These are phyloP conservation scores for Arctostaphylos glauca DNA, from an alignment of 148 eudicot genomes.

Conservation along the genomic window DNA sequence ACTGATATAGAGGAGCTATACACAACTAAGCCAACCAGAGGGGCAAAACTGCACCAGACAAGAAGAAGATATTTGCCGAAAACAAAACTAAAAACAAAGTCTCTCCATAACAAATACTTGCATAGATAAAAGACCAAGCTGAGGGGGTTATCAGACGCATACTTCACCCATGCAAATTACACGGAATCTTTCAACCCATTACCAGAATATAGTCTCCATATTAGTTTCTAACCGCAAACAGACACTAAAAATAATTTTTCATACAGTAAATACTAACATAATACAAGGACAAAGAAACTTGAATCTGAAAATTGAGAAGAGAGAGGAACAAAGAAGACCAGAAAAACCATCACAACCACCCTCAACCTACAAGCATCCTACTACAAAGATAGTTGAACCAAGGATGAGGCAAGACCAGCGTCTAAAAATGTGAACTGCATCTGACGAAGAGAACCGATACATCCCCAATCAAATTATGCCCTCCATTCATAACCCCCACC, in stretches of 20 bases:
- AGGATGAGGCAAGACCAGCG: slow-evolving; percentile 8
- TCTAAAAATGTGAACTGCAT: slow-evolving; percentile 9
- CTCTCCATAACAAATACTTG: neutral
- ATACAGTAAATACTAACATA: slow-evolving; percentile 27
- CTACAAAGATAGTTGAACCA: slow-evolving; percentile 17
- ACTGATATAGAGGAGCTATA: too few relatives aligned
- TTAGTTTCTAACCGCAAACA: slow-evolving; percentile 14
- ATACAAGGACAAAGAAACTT: slow-evolving; percentile 9
- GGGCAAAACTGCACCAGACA: neutral
- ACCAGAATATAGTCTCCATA: slow-evolving; percentile 5
- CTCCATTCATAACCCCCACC: slow-evolving; percentile 12
- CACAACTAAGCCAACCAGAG: too few relatives aligned
- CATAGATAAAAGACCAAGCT: too few relatives aligned
- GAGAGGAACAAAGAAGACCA: neutral
- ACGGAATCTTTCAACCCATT: slow-evolving; percentile 7
- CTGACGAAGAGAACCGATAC: neutral
- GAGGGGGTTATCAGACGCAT: neutral
- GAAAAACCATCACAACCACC: slow-evolving; percentile 25
- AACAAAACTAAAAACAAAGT: neutral
- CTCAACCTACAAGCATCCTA: slow-evolving; percentile 30
- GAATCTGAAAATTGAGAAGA: neutral
- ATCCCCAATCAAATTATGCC: slow-evolving; percentile 12
- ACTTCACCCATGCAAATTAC: neutral
- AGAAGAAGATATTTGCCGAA: neutral
- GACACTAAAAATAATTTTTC: slow-evolving; percentile 25